Base-by-base conservation (phyloP, 108 stramenopile genomes). In the Seminavis robusta region DNA sequence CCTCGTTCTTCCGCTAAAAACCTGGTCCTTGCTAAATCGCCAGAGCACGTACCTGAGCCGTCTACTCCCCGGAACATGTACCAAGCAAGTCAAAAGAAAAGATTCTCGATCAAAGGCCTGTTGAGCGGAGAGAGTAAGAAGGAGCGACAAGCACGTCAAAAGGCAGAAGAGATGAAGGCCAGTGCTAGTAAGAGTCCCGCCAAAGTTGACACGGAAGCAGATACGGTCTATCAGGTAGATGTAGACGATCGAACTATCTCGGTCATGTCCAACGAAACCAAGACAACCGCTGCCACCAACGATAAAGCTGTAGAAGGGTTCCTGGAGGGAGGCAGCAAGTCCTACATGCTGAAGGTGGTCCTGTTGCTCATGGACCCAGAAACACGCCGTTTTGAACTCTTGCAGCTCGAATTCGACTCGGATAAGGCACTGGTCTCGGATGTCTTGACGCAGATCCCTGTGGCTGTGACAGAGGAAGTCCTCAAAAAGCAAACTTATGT, bases 381-480 rank as follows among this genome's bases (percentile, higher is more conserved):
- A 5, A 75, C 84, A 8, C 83, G 82, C 25, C 76, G 81, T 21
- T 92, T 92, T 57, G 90, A 92, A 56, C 53, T 92, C 3, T 64
- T 92, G 29, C 90, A 92, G 56, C 79, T 92, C 17, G 90, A 92
- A 64, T 92, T 92, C 62, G 84, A 92, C 42, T 80, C 83, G 26
- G 1, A 39, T 1, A 75, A 80, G 45, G 86, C 90, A 1, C 53
- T 69, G 15, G 79, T 84, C 0, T 52, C 61, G 24, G 86, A 92
- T 52, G 51, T 92, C n/a, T 53, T 86, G 20, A 61, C 57, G 1
- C 90, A 92, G 47, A 73, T 92, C 37, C 65, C 80, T 11, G 36
- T 57, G 9, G 68, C 77, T 5, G 86, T 82, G 23, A 88, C 90
- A 2, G 90, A 87, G 65, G 52, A 57, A 15, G 53, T 67, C 24